Percentiles rank a stretch among this genome's conserved stretches.
Conservation (phyloP, 2,329 filamentous ascomycete species). For the Nannizziopsis barbatae region DNA sequence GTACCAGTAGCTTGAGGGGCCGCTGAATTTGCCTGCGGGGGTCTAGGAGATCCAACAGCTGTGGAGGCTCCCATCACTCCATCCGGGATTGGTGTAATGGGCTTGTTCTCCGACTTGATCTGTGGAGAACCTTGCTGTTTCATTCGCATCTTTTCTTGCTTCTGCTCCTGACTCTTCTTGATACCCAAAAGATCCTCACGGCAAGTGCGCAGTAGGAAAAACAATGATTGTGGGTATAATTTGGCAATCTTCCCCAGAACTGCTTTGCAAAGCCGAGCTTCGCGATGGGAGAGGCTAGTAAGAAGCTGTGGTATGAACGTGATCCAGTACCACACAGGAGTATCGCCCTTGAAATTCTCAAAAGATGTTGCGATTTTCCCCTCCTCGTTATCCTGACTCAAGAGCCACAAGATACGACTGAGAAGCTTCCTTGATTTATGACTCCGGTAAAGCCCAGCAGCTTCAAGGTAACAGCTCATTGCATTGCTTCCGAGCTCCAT, state of each 20-base stretch:
- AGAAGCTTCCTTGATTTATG: conserved; percentile 91
- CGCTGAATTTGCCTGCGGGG: conserved; percentile 1
- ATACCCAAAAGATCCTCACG: conserved; percentile 87
- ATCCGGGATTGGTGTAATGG: conserved; percentile 13
- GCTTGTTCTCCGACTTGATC: conserved; percentile 24
- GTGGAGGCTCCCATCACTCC: conserved; percentile 29
- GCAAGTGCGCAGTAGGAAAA: conserved; percentile 88
- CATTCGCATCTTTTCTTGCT: conserved; percentile 50
- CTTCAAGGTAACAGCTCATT: conserved; percentile 90
- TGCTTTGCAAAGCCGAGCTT: conserved; percentile 73
- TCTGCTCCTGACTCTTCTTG: conserved; percentile 69
- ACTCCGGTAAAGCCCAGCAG: conserved; percentile 92
- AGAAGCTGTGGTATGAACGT: conserved; percentile 96
- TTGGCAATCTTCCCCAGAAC: conserved; percentile 92
- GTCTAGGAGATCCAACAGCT: conserved; percentile 25
- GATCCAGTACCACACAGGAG: conserved; percentile 98
- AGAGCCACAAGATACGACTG: conserved; percentile 84
- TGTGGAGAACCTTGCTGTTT: conserved; percentile 45
- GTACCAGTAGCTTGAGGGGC: conserved; percentile 17
- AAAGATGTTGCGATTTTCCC: conserved; percentile 76
- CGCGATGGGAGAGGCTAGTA: conserved; percentile 79
- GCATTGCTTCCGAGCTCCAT: conserved; percentile 79
- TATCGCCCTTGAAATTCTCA: conserved; percentile 93
- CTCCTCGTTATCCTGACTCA: conserved; percentile 83
- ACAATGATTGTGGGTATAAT: conserved; percentile 86